Evolutionary conservation across 2,329 filamentous ascomycete species (phyloP).

Genomic region (Alternaria longipes): DNA sequence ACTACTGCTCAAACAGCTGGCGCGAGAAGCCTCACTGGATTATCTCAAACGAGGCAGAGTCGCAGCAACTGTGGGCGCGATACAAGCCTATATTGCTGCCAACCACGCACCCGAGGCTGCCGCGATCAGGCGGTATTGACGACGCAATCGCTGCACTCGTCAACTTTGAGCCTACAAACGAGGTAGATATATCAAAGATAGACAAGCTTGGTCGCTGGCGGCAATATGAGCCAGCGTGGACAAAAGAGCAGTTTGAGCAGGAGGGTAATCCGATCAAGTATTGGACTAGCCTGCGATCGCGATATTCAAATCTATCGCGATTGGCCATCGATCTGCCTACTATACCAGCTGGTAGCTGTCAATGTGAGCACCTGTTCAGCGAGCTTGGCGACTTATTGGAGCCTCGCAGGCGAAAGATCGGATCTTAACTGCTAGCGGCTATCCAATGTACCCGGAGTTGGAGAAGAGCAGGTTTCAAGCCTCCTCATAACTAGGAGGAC

Average conservation of each 20-base stretch:
- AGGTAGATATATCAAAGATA: no score
- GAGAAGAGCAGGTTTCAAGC: conserved; percentile 1
- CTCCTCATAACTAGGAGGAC: neutral
- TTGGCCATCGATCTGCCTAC: conserved; percentile 1
- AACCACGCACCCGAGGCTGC: neutral
- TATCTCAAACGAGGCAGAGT: neutral
- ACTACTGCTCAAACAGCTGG: conserved; percentile 7
- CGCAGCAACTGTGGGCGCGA: neutral
- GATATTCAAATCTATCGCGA: neutral
- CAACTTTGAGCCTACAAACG: neutral
- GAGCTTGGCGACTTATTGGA: conserved; percentile 14
- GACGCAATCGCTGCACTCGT: neutral
- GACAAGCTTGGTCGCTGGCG: no score
- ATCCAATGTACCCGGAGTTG: neutral
- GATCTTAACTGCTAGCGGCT: no score
- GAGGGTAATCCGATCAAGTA: neutral
- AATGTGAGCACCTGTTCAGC: neutral
- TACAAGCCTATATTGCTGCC: neutral
- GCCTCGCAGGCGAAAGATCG: neutral
- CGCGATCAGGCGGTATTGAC: neutral
- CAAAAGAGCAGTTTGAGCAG: neutral
- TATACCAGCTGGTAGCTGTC: conserved; percentile 11
- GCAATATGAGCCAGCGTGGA: neutral
- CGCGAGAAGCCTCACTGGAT: no score
- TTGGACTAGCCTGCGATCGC: neutral